A percentile compares a stretch with the other conserved stretches of the same genome.
Evolutionary conservation across 306 rosid genomes (phyloP).

Genomic region (Quercus dentata): DNA sequence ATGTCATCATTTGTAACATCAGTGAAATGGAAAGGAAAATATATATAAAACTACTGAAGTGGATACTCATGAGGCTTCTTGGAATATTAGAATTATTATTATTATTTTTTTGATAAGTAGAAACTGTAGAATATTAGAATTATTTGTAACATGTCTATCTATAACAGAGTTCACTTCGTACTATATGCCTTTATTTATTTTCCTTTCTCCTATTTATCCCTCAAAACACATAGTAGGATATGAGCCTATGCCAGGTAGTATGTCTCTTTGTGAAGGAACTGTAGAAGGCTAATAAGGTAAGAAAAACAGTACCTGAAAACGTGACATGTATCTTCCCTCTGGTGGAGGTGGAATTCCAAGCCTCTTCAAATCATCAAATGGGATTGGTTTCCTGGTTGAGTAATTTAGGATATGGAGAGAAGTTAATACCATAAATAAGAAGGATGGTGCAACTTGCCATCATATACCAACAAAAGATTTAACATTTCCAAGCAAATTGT

Average conservation of each 20-base stretch:
- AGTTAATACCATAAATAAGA: not conserved
- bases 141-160: not conserved
- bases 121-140: not conserved
- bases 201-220: not conserved
- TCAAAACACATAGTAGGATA: not conserved
- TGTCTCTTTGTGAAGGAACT: not conserved
- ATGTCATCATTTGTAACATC: not conserved
- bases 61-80: not conserved
- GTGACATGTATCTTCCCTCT: conserved; percentile 84
- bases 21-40: not conserved
- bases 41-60: not conserved
- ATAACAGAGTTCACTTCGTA: not conserved
- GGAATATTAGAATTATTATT: not conserved
- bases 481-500: not conserved
- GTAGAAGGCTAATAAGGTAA: not conserved
- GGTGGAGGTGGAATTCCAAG: conserved; percentile 92
- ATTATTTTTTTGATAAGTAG: too few relatives aligned
- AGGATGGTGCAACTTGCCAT: not conserved
- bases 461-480: not conserved
- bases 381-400: conserved; percentile 67
- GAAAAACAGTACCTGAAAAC: conserved; percentile 56
- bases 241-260: not conserved
- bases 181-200: not conserved
- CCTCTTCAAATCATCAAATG: conserved; percentile 66
- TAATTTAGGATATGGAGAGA: conserved; percentile 4